Percentiles rank a stretch among this genome's conserved stretches.
Evolutionary conservation across 768 basidiomycete genomes (phyloP).

Genomic region (Tulasnella sp.): DNA sequence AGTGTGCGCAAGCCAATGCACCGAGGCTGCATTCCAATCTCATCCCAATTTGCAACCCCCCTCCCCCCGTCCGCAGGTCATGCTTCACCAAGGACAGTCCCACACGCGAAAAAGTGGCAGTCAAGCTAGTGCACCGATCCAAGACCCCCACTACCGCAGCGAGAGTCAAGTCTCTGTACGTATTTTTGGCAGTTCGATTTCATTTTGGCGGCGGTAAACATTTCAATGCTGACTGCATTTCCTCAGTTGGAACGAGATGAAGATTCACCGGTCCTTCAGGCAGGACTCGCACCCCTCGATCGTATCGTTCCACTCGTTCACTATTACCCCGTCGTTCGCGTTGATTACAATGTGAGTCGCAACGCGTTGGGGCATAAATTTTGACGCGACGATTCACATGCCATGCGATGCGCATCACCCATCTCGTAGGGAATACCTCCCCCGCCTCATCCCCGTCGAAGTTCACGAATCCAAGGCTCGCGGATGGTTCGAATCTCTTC

Average conservation of each 20-base stretch:
- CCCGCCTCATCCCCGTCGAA: slow-evolving; percentile 80
- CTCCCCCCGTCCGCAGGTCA: slow-evolving; percentile 51
- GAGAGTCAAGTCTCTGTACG: slow-evolving; percentile 78
- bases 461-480: slow-evolving; percentile 71
- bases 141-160: slow-evolving; percentile 79
- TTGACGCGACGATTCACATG: slow-evolving; percentile 3
- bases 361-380: background rate
- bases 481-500: slow-evolving; percentile 72
- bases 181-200: slow-evolving; percentile 22
- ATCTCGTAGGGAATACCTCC: slow-evolving; percentile 66
- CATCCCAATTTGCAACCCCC: background rate
- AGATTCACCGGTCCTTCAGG: slow-evolving; percentile 80
- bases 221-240: slow-evolving; percentile 6
- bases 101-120: slow-evolving; percentile 56
- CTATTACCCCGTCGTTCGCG: slow-evolving; percentile 84
- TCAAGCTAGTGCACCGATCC: slow-evolving; percentile 84
- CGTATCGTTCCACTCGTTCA: slow-evolving; percentile 88
- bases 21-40: background rate
- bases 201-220: background rate
- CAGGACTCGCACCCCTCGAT: slow-evolving; percentile 83
- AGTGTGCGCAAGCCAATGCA: background rate
- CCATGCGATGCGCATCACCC: slow-evolving; percentile 3
- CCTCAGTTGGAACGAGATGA: slow-evolving; percentile 95
- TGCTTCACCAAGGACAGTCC: slow-evolving; percentile 33
- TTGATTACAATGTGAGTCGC: slow-evolving; percentile 77